A percentile compares a stretch with the other conserved stretches of the same genome.
These are phyloP conservation scores for Pyrenochaeta sp. DNA, from an alignment of 2,329 filamentous ascomycete species.

Conservation along the genomic window DNA sequence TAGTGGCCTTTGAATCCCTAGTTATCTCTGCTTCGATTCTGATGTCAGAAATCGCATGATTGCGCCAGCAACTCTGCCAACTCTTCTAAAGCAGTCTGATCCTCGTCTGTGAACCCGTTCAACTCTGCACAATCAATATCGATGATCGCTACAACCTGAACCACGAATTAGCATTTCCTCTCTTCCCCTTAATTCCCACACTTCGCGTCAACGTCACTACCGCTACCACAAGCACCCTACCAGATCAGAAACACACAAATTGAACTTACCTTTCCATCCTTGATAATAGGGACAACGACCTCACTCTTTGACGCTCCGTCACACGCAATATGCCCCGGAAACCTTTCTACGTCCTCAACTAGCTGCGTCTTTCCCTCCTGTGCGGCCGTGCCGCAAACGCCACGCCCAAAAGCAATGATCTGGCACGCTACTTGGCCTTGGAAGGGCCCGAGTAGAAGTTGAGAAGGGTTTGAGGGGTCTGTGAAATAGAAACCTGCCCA, in stretches of 20 bases:
- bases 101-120: slow-evolving; percentile 73
- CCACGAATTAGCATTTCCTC: slow-evolving; percentile 19
- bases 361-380: slow-evolving; percentile 68
- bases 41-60: slow-evolving; percentile 44
- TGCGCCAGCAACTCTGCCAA: slow-evolving; percentile 54
- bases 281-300: slow-evolving; percentile 78
- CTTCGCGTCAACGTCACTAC: not conserved
- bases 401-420: slow-evolving; percentile 74
- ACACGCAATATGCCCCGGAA: slow-evolving; percentile 84
- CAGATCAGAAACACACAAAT: not conserved
- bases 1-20: too few relatives aligned
- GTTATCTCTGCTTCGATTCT: not conserved
- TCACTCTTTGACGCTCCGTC: slow-evolving; percentile 79
- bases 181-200: not conserved
- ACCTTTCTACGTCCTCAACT: slow-evolving; percentile 72
- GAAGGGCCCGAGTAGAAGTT: slow-evolving; percentile 80
- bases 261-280: slow-evolving; percentile 55
- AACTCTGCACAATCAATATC: slow-evolving; percentile 78
- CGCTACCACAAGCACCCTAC: slow-evolving; percentile 18
- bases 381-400: slow-evolving; percentile 79
- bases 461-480: slow-evolving; percentile 51
- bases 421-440: slow-evolving; percentile 80
- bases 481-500: slow-evolving; percentile 72
- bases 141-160: slow-evolving; percentile 73
- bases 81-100: slow-evolving; percentile 71